These are phyloP conservation scores for Mycena venus DNA, from an alignment of 768 basidiomycete species.

Conservation along the genomic window DNA sequence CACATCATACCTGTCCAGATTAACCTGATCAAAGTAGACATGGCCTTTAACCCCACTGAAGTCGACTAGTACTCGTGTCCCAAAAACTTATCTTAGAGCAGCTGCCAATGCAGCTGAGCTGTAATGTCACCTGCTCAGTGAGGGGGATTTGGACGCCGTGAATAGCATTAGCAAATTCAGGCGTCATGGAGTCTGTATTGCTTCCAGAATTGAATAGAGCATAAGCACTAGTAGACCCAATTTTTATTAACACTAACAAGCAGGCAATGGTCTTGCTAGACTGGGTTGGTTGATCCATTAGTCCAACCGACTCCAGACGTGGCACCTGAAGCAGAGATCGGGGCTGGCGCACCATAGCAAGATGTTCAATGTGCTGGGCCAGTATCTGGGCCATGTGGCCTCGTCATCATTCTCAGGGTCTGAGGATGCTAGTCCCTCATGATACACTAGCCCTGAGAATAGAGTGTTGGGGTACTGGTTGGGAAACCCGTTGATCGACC, in stretches of 20 bases:
- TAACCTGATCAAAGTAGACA: not conserved
- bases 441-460: not conserved
- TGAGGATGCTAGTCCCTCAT: not conserved
- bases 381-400: not conserved
- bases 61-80: not conserved
- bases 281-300: not conserved
- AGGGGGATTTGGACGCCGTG: not conserved
- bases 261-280: not conserved
- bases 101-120: not conserved
- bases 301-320: not conserved
- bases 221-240: not conserved
- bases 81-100: not conserved
- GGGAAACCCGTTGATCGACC: not conserved
- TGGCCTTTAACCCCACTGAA: not conserved
- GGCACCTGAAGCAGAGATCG: not conserved
- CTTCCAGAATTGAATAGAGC: not conserved
- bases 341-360: not conserved
- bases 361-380: not conserved
- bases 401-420: not conserved
- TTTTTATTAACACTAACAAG: not conserved
- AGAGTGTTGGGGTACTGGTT: not conserved
- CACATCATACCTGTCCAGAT: not conserved
- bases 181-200: not conserved
- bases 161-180: not conserved
- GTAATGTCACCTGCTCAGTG: not conserved